Base-by-base conservation (phyloP, 352 stramenopile genomes). In the Globisporangium solare region DNA sequence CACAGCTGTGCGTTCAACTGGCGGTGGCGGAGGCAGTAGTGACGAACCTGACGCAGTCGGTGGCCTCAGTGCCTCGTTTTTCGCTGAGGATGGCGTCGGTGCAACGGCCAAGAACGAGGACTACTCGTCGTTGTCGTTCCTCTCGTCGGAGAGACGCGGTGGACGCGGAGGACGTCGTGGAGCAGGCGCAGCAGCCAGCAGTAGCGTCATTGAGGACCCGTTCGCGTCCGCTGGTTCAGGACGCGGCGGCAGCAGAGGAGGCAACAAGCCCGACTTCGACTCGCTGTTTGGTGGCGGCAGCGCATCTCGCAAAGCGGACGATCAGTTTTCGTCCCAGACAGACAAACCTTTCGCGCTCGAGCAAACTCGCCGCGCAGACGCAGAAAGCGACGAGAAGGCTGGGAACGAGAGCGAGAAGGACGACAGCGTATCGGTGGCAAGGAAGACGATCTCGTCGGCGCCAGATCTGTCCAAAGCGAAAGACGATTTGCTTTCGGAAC, bases 401-500 rank as follows among this genome's bases (percentile, higher is more conserved):
- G 17, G 13, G 35, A 22, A 18, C 1, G 21, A 12, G 12, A 32
- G 27, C 5, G 40, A 52, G 37, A 45, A 59, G 13, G 53, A 47
- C 6, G n/a, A n/a, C n/a, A n/a, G n/a, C n/a, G 46, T 47, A 2
- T 32, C 14, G n/a, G 50, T 47, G 13, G 13, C 20, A 20, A 47
- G 50, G 31, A 56, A 56, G 14, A 56, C 37, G 50, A 56, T 47
- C 14, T 56, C 37, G 5, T 47, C 50, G 22, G 32, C 42, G 6
- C 39, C 39, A 51, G 41, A 39, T 15, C 24, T 49, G 7, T 32
- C 48, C 5, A 63, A 47, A 20, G 70, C 56, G 8, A 83, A 79
- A 57, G 68, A 73, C 22, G 68, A 77, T 61, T 49, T 79, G 13
- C 64, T 79, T 2, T 61, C 68, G 13, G 63, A 76, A 61, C 58